These are phyloP conservation scores for Fonsecaea monophora DNA, from an alignment of 2,329 filamentous ascomycete species.

Conservation along the genomic window DNA sequence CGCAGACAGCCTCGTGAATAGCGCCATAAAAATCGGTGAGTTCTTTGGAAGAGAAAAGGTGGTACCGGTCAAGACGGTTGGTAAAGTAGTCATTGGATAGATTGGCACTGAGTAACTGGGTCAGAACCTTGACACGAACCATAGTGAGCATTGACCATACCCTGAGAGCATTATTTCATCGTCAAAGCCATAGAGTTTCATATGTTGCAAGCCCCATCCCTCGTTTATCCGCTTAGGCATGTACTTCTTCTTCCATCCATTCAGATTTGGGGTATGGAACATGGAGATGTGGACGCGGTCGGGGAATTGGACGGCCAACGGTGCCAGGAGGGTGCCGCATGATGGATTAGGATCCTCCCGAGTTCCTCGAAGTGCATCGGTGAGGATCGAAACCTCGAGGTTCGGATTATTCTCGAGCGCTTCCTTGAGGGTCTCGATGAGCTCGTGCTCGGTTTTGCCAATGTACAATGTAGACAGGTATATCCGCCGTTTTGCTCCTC, in stretches of 20 bases:
- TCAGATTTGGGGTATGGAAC: constrained; percentile 97
- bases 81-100: constrained; percentile 94
- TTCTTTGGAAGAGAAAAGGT: constrained; percentile 80
- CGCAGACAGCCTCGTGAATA: constrained; percentile 78
- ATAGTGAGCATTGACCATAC: constrained; percentile 52
- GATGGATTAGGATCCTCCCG: constrained; percentile 85
- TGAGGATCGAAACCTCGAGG: constrained; percentile 85
- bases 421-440: constrained; percentile 78
- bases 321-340: constrained; percentile 84
- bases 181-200: constrained; percentile 97
- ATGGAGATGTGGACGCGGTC: constrained; percentile 90
- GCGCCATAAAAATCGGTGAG: constrained; percentile 82
- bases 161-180: constrained; percentile 95
- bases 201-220: constrained; percentile 97
- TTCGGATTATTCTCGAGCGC: constrained; percentile 76
- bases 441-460: constrained; percentile 87
- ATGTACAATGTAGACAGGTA: constrained; percentile 98
- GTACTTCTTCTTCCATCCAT: constrained; percentile 79
- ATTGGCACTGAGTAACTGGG: constrained; percentile 69
- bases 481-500: constrained; percentile 75
- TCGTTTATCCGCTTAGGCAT: constrained; percentile 93
- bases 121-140: constrained; percentile 15
- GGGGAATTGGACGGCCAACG: constrained; percentile 85
- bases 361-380: constrained; percentile 88
- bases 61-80: constrained; percentile 92